Percentiles rank a stretch among this genome's conserved stretches.
phyloP scores from a whole-genome alignment of 495 filamentous ascomycete genomes.

The Neurospora terricola region DNA sequence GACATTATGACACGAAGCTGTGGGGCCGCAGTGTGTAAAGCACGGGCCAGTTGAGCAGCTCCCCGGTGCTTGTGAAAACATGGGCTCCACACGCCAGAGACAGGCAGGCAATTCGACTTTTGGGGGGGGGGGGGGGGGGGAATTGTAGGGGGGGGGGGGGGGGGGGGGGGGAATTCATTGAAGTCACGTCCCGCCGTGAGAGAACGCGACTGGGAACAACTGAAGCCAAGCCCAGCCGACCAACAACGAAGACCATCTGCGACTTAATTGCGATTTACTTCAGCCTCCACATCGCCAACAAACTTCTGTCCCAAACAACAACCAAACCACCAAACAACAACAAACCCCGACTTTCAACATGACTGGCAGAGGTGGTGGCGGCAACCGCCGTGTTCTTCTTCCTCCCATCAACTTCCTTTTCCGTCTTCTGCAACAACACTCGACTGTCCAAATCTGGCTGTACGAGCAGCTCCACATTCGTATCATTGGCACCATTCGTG shows the following conservation, averaged over 20 bases:
- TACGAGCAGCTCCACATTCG: constrained; percentile 90
- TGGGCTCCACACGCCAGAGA: not conserved
- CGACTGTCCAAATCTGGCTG: constrained; percentile 87
- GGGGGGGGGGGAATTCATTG: not conserved
- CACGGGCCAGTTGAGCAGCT: not conserved
- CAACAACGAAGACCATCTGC: not conserved
- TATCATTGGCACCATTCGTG: constrained; percentile 91
- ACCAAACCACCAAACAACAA: not conserved
- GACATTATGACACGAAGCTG: not conserved
- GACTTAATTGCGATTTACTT: not conserved
- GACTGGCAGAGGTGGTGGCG: constrained; percentile 72
- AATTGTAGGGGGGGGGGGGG: too few species aligned
- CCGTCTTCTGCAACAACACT: constrained; percentile 82
- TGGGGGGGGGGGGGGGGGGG: not conserved
- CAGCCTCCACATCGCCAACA: not conserved
- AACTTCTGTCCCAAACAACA: not conserved
- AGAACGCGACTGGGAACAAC: not conserved
- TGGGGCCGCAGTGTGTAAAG: not conserved
- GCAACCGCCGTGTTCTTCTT: constrained; percentile 78
- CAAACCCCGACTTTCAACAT: constrained; percentile 40
- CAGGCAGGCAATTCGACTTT: not conserved
- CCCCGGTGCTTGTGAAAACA: not conserved
- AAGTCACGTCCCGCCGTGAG: not conserved
- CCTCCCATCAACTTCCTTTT: constrained; percentile 98
- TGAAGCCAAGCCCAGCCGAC: not conserved